phyloP scores from a whole-genome alignment of 306 rosid genomes.

The Urtica urens region DNA sequence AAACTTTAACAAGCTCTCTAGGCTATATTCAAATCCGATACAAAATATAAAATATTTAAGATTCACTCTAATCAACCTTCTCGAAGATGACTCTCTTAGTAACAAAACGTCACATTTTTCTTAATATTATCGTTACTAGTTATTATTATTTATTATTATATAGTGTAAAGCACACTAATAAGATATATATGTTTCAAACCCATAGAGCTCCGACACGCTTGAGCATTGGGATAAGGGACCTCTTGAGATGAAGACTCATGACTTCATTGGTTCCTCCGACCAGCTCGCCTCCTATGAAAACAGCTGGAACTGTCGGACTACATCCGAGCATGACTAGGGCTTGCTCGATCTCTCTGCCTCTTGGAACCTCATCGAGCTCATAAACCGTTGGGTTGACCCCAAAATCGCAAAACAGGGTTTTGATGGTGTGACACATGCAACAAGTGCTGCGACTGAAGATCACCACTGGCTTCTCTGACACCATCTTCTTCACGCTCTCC shows the following conservation, averaged over 20 bases:
- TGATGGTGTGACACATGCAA: constrained; percentile 81
- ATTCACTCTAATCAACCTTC: background rate
- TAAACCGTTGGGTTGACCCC: constrained; percentile 82
- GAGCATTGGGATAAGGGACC: constrained; percentile 87
- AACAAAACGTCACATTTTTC: constrained; percentile 1
- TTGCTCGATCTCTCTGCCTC: constrained; percentile 85
- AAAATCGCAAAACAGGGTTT: constrained; percentile 63
- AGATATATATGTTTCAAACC: constrained; percentile 28
- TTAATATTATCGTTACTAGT: background rate
- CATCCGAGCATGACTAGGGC: constrained; percentile 60
- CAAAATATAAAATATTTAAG: no score
- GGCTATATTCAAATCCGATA: constrained; percentile 1
- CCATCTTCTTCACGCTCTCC: constrained; percentile 74
- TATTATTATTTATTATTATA: background rate
- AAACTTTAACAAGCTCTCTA: constrained; percentile 7
- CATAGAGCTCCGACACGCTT: constrained; percentile 76
- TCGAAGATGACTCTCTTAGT: background rate
- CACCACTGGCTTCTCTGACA: constrained; percentile 80
- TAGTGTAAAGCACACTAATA: background rate
- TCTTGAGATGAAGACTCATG: constrained; percentile 80
- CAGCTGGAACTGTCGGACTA: constrained; percentile 68
- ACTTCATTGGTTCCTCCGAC: constrained; percentile 86
- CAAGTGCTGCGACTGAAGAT: constrained; percentile 89
- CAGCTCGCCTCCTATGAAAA: constrained; percentile 73
- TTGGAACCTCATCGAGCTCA: constrained; percentile 72